phyloP scores from a whole-genome alignment of 2,329 filamentous ascomycete genomes.

The Neocatenulostroma microsporum region DNA sequence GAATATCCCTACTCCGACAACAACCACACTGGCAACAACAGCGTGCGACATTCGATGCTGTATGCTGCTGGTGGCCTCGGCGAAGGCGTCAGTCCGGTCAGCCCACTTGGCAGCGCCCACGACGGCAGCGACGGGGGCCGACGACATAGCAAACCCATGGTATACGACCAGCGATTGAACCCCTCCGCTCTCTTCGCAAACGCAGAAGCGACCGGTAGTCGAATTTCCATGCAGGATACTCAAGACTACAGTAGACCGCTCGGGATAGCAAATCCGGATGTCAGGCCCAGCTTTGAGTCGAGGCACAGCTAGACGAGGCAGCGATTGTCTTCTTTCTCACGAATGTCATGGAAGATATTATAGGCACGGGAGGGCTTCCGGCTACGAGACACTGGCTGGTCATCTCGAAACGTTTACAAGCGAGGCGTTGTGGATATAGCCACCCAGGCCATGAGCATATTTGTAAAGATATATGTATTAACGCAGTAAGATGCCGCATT shows the following conservation, averaged over 20 bases:
- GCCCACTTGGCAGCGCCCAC: conserved; percentile 22
- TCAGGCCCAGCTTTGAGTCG: not conserved
- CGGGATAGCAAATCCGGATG: not conserved
- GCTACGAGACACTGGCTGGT: no score
- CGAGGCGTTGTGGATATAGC: no score
- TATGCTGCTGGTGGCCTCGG: conserved; percentile 20
- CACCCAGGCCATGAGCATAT: no score
- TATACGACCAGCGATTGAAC: conserved; percentile 44
- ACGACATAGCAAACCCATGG: conserved; percentile 37
- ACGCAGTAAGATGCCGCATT: no score
- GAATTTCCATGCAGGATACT: conserved; percentile 39
- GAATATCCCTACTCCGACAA: conserved; percentile 16
- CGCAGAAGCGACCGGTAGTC: conserved; percentile 37
- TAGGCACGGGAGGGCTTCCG: no score
- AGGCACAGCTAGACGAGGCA: not conserved
- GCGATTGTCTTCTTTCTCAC: no score
- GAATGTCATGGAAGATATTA: no score
- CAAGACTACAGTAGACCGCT: conserved; percentile 39
- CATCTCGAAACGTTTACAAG: no score
- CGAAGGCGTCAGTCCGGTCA: conserved; percentile 22
- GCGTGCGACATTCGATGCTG: conserved; percentile 27
- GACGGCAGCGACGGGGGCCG: conserved; percentile 14
- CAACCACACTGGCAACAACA: conserved; percentile 19
- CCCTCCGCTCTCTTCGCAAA: conserved; percentile 40
- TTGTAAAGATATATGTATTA: no score